phyloP scores from a whole-genome alignment of 805 yeast genomes.

The Huiozyma naganishii region DNA sequence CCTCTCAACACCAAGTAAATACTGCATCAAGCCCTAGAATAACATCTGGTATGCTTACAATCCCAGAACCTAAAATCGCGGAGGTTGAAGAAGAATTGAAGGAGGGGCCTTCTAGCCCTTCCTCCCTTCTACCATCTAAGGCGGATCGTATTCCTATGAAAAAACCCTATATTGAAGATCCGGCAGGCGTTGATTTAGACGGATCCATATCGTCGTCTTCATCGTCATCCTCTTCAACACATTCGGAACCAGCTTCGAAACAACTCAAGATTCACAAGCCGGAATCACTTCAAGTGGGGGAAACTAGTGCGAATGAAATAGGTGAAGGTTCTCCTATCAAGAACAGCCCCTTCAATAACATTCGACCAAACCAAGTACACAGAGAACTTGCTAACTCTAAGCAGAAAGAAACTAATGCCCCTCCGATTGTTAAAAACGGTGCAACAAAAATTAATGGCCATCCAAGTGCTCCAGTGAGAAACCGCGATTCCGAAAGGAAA shows the following conservation, averaged over 20 bases:
- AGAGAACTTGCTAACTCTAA: neutral
- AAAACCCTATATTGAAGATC: conserved; percentile 17
- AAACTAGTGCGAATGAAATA: conserved; percentile 1
- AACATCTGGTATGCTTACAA: conserved; percentile 34
- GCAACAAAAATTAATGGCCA: neutral
- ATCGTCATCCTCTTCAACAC: neutral
- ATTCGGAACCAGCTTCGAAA: neutral
- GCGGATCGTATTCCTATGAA: conserved; percentile 29
- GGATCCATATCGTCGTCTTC: neutral
- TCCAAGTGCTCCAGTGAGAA: neutral
- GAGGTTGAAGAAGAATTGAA: conserved; percentile 31
- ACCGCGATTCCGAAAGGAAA: conserved; percentile 11
- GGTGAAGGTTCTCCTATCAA: conserved; percentile 1
- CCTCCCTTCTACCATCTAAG: conserved; percentile 24
- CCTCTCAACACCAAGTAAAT: conserved; percentile 2
- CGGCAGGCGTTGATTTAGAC: conserved; percentile 1
- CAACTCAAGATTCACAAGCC: neutral
- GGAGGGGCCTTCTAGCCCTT: conserved; percentile 32
- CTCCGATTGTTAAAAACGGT: neutral
- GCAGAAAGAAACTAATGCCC: neutral
- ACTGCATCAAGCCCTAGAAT: conserved; percentile 25
- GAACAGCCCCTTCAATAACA: conserved; percentile 6
- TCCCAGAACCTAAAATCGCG: conserved; percentile 34
- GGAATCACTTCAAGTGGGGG: neutral
- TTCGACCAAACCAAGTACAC: neutral